Base-by-base conservation (phyloP, 352 stramenopile species). In the Globisporangium okanoganense region DNA sequence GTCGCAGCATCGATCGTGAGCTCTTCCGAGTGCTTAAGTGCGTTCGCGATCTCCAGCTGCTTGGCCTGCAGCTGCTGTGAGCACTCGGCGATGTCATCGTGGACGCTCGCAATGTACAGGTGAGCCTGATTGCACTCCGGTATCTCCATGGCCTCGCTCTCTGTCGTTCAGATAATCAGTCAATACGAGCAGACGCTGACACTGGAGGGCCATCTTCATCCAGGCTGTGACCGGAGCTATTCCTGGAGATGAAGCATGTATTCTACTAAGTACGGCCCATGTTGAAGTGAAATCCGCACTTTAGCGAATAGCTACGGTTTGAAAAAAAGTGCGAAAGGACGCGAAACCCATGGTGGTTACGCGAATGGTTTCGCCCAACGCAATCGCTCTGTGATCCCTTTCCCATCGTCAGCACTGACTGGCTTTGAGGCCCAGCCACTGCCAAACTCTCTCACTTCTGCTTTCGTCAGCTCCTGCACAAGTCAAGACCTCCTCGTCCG, bases 1-100 rank as follows among this genome's bases (percentile, higher is more conserved):
- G 61, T 72, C 36, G 69, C 79, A 10, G 73, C 65, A 41, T 87
- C 75, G 35, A 84, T 73, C 25, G 79, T 73, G 35, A 88, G 70
- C 27, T 84, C 67, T 51, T 90, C 78, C 25, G 76, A 70, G 35
- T 67, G 61, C 48, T 68, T 64, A 38, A 82, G 67, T 53, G 71
- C 74, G 6, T 62, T 44, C 3, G 43, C 49, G 27, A 91, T 85
- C 24, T 78, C 71, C 9, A 65, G 53, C 20, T 55, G 56, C 6
- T 73, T 78, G n/a, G 56, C 56, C 51, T 74, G 61, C 44, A 91
- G 58, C 18, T 85, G 61, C 20, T 63, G 60, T 40, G 79, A 57
- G 7, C 70, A 56, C 24, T 74, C 69, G 10, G 48, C 12, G 10
- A 70, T 65, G 36, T 85, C 79, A 12, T 75, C 75, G 10, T 70